Percentiles rank a stretch among this genome's conserved stretches.
Evolutionary conservation across 164 flowering plant genomes (phyloP).

Genomic region (Sedum album): DNA sequence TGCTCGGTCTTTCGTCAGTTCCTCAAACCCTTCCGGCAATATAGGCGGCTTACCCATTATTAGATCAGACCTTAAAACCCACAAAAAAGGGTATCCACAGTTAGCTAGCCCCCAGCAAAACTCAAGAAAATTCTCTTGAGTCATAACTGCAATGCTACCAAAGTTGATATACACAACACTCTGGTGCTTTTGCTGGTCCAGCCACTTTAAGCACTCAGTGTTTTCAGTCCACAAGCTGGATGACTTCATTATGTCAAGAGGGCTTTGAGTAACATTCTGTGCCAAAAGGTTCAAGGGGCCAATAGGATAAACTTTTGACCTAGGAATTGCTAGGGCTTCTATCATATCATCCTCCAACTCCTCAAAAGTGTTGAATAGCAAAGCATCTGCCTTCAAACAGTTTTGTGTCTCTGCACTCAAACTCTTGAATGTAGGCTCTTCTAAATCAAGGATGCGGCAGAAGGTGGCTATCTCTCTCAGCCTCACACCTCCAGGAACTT

Average conservation of each 20-base stretch:
- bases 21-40: constrained; percentile 7
- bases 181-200: not conserved
- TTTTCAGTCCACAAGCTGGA: constrained; percentile 10
- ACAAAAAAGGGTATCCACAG: constrained; percentile 6
- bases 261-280: not conserved
- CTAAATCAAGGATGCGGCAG: constrained; percentile 8
- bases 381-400: constrained; percentile 4
- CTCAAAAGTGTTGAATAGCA: not conserved
- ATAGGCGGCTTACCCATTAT: not conserved
- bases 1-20: not conserved
- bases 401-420: not conserved
- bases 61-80: constrained; percentile 7
- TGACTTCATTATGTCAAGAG: constrained; percentile 2
- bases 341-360: constrained; percentile 1
- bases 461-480: constrained; percentile 8
- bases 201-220: constrained; percentile 7
- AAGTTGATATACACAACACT: constrained; percentile 7
- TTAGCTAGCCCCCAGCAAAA: constrained; percentile 7
- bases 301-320: not conserved
- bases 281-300: not conserved
- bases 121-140: not conserved
- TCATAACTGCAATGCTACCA: constrained; percentile 10
- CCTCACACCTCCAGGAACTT: constrained; percentile 1
- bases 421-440: constrained; percentile 6
- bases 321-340: not conserved